These are phyloP conservation scores for Penicillium maclennaniae DNA, from an alignment of 495 filamentous ascomycete genomes.

Conservation along the genomic window DNA sequence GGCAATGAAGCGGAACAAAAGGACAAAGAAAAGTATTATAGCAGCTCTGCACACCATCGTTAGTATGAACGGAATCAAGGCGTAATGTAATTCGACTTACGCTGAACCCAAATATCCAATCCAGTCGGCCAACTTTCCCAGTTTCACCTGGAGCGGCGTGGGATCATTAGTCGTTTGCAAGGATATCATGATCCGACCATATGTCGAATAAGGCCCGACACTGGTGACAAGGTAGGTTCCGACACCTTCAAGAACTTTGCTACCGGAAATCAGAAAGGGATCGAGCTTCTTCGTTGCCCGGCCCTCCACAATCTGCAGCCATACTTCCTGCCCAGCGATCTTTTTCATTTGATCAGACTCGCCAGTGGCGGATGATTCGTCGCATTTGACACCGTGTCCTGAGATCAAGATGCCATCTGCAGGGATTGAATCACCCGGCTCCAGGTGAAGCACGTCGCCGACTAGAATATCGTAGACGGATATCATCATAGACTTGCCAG, in stretches of 20 bases:
- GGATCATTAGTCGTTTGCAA: slow-evolving; percentile 58
- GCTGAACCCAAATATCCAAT: slow-evolving; percentile 54
- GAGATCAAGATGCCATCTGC: slow-evolving; percentile 61
- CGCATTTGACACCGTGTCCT: slow-evolving; percentile 62
- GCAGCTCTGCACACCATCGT: slow-evolving; percentile 49
- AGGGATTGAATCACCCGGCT: slow-evolving; percentile 67
- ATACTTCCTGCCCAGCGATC: slow-evolving; percentile 55
- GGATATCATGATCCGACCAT: slow-evolving; percentile 62
- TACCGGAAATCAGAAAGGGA: slow-evolving; percentile 60
- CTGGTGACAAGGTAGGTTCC: slow-evolving; percentile 63
- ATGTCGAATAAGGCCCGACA: slow-evolving; percentile 58
- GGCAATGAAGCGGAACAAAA: slow-evolving; percentile 58
- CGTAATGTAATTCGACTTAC: slow-evolving; percentile 16
- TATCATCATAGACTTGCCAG: slow-evolving; percentile 67
- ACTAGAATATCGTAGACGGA: slow-evolving; percentile 70
- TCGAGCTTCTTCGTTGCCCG: slow-evolving; percentile 57
- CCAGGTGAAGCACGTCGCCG: slow-evolving; percentile 69
- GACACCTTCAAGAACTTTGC: slow-evolving; percentile 62
- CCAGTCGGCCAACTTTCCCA: slow-evolving; percentile 60
- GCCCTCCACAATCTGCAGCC: slow-evolving; percentile 51
- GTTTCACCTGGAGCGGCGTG: slow-evolving; percentile 62
- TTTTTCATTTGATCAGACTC: slow-evolving; percentile 69
- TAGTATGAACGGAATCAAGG: slow-evolving; percentile 1
- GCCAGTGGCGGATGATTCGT: slow-evolving; percentile 66
- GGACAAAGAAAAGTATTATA: slow-evolving; percentile 58